Evolutionary conservation across 306 rosid species (phyloP).

Genomic region (Elaeagnus macrophylla): DNA sequence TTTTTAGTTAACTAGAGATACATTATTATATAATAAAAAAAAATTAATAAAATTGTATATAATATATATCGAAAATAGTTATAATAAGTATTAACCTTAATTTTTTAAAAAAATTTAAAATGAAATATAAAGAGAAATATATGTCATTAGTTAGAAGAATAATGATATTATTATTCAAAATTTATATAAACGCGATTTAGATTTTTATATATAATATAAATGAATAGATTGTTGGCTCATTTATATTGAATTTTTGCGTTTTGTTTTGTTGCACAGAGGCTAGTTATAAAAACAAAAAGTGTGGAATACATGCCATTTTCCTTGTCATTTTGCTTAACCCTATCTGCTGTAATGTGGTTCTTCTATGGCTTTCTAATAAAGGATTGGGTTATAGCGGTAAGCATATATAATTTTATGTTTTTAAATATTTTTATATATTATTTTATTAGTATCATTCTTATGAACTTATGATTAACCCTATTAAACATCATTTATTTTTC

Average conservation of each 20-base stretch:
- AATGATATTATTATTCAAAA: too few species aligned
- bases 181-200: too few species aligned
- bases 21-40: too few species aligned
- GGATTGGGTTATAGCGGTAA: slow-evolving; percentile 34
- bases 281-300: slow-evolving; percentile 30
- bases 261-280: slow-evolving; percentile 19
- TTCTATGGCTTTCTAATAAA: slow-evolving; percentile 29
- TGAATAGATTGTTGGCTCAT: too few species aligned
- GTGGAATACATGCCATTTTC: slow-evolving; percentile 35
- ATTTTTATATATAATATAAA: too few species aligned
- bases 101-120: too few species aligned
- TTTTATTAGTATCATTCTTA: neutral
- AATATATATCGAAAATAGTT: too few species aligned
- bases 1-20: too few species aligned
- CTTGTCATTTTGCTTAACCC: slow-evolving; percentile 33
- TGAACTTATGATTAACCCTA: neutral
- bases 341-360: slow-evolving; percentile 30
- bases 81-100: too few species aligned
- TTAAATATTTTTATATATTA: neutral
- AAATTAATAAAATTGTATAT: too few species aligned
- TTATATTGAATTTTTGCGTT: neutral
- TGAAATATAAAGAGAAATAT: too few species aligned
- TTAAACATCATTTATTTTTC: neutral
- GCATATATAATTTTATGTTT: neutral
- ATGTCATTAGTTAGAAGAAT: too few species aligned